phyloP scores from a whole-genome alignment of 2,329 filamentous ascomycete genomes.

The Ceratocystis destructans region DNA sequence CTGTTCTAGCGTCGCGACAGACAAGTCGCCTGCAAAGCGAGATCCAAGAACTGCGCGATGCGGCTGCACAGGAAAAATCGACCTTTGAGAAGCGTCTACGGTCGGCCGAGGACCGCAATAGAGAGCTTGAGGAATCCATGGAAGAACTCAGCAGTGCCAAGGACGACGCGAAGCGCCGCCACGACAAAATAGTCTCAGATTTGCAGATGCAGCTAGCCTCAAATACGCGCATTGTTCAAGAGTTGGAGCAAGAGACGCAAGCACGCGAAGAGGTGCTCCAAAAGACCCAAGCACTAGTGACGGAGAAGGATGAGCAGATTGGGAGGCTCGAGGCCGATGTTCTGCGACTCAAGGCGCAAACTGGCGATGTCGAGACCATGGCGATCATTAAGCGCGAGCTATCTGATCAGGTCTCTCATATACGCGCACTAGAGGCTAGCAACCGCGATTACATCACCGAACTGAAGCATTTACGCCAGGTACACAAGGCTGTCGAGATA shows the following conservation, averaged over 20 bases:
- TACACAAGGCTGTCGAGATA: slow-evolving; percentile 77
- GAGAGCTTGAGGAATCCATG: slow-evolving; percentile 62
- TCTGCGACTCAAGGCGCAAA: slow-evolving; percentile 69
- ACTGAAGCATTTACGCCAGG: slow-evolving; percentile 65
- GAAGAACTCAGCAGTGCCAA: slow-evolving; percentile 53
- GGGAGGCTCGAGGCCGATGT: slow-evolving; percentile 72
- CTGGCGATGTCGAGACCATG: slow-evolving; percentile 74
- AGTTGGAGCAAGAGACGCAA: slow-evolving; percentile 45
- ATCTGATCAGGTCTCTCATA: slow-evolving; percentile 82
- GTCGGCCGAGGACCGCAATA: slow-evolving; percentile 59
- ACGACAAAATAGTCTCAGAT: slow-evolving; percentile 41
- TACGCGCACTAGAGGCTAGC: slow-evolving; percentile 64
- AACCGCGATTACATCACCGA: slow-evolving; percentile 70
- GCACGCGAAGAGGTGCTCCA: slow-evolving; percentile 43
- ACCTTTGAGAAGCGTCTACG: slow-evolving; percentile 56
- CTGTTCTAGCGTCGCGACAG: slow-evolving; percentile 36
- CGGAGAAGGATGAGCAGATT: slow-evolving; percentile 54
- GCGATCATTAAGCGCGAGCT: slow-evolving; percentile 76
- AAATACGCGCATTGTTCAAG: slow-evolving; percentile 37
- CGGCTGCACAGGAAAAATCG: slow-evolving; percentile 42
- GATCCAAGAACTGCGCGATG: slow-evolving; percentile 37
- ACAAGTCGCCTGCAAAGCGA: slow-evolving; percentile 39
- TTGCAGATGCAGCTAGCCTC: slow-evolving; percentile 39
- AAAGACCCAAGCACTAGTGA: slow-evolving; percentile 50
- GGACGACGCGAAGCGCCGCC: slow-evolving; percentile 54